These are phyloP conservation scores for Talaromyces sp. DNA, from an alignment of 2,329 filamentous ascomycete genomes.

Conservation along the genomic window DNA sequence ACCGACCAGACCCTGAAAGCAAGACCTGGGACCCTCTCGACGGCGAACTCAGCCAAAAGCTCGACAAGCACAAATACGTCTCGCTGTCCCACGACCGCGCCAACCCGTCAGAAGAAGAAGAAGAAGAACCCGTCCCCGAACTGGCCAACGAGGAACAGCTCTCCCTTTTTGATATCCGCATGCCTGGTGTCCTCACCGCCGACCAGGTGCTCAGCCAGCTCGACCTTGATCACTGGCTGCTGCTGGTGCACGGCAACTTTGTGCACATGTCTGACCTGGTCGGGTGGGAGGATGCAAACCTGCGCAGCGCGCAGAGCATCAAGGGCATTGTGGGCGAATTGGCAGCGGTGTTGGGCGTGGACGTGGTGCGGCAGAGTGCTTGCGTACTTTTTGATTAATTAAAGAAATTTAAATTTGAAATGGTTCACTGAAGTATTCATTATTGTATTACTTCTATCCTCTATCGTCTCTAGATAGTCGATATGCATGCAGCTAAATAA, in stretches of 20 bases:
- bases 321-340: constrained; percentile 45
- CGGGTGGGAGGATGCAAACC: constrained; percentile 41
- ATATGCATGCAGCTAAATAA: not conserved
- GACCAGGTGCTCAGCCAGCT: constrained; percentile 35
- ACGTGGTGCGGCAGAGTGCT: constrained; percentile 36
- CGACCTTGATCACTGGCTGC: constrained; percentile 40
- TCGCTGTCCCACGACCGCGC: constrained; percentile 38
- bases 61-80: constrained; percentile 40
- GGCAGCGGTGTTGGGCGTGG: constrained; percentile 40
- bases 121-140: not conserved
- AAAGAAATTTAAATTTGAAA: too few relatives aligned
- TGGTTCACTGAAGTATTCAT: not conserved
- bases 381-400: constrained; percentile 34
- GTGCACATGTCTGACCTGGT: constrained; percentile 45
- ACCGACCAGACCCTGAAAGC: constrained; percentile 40
- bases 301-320: constrained; percentile 38
- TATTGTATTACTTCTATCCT: not conserved
- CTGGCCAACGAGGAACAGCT: constrained; percentile 34
- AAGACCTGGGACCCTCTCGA: constrained; percentile 41
- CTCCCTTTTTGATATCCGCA: constrained; percentile 42
- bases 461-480: not conserved
- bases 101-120: constrained; percentile 8
- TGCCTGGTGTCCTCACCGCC: constrained; percentile 42
- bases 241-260: constrained; percentile 37
- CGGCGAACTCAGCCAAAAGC: constrained; percentile 34